phyloP scores from a whole-genome alignment of 177 flowering plant genomes.

The Tripterygium wilfordii region DNA sequence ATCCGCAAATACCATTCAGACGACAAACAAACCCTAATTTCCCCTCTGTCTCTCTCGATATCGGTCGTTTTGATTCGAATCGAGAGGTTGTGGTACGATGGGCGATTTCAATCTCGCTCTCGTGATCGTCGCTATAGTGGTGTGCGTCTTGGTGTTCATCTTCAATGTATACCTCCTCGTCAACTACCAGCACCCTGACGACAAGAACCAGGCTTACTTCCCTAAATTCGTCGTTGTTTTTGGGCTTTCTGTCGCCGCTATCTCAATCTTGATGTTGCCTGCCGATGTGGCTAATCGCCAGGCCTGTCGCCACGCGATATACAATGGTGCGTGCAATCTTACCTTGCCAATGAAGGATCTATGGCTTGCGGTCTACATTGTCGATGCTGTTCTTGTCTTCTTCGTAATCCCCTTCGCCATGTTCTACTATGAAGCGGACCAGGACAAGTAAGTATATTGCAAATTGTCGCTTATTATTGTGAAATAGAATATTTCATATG shows the following conservation, averaged over 20 bases:
- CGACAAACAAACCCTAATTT: constrained; percentile 6
- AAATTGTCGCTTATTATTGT: too few species aligned
- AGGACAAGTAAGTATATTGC: constrained; percentile 84
- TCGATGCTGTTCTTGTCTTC: constrained; percentile 89
- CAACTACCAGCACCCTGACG: constrained; percentile 96
- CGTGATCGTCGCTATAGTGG: constrained; percentile 80
- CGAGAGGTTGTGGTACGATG: constrained; percentile 34
- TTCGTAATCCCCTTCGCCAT: constrained; percentile 96
- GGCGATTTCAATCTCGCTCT: constrained; percentile 97
- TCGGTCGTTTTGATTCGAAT: constrained; percentile 11
- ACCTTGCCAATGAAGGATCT: constrained; percentile 96
- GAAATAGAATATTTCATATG: too few species aligned
- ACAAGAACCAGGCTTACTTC: constrained; percentile 88
- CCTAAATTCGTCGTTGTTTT: constrained; percentile 95
- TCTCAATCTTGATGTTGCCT: constrained; percentile 95
- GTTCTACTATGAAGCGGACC: constrained; percentile 98
- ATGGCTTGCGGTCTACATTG: constrained; percentile 86
- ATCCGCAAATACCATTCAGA: neutral
- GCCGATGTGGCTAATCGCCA: constrained; percentile 98
- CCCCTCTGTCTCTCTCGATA: neutral
- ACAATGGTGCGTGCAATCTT: constrained; percentile 89
- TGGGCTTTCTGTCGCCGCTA: constrained; percentile 80
- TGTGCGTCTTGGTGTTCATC: constrained; percentile 71
- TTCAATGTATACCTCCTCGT: constrained; percentile 89
- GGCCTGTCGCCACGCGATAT: constrained; percentile 89